A percentile compares a stretch with the other conserved stretches of the same genome.
phyloP scores from a whole-genome alignment of 139 green algal genomes.

The Closterium sp. region DNA sequence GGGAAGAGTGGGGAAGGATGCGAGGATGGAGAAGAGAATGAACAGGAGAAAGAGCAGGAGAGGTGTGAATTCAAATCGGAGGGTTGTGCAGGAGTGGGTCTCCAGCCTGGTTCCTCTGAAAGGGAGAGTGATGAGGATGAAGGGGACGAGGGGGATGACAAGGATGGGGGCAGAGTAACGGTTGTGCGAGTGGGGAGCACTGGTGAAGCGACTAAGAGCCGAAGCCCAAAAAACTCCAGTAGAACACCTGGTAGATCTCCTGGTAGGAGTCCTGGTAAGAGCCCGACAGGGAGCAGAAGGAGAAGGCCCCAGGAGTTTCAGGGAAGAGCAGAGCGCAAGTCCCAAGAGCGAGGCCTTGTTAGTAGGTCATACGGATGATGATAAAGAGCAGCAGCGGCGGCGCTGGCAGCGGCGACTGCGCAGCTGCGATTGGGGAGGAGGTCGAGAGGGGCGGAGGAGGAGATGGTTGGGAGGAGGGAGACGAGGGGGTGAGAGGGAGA shows the following conservation, averaged over 20 bases:
- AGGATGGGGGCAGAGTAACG: not conserved
- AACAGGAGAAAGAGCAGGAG: not conserved
- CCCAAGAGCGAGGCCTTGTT: too few species aligned
- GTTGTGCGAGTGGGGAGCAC: not conserved
- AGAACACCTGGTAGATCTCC: too few species aligned
- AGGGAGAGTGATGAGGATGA: not conserved
- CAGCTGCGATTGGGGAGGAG: not conserved
- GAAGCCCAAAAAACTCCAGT: not conserved
- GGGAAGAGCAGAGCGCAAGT: too few species aligned
- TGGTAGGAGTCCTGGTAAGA: not conserved
- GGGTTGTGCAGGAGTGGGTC: not conserved
- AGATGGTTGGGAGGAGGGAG: not conserved
- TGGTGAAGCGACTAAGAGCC: not conserved
- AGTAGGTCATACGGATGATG: not conserved
- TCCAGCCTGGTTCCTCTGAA: not conserved
- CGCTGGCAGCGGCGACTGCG: not conserved
- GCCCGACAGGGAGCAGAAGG: not conserved
- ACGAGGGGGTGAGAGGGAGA: not conserved
- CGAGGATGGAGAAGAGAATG: not conserved
- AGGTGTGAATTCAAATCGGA: not conserved
- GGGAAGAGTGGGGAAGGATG: not conserved
- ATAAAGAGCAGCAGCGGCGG: not conserved
- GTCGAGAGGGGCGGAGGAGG: not conserved
- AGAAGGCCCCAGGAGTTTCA: not conserved
- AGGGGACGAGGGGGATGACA: not conserved